These are phyloP conservation scores for Pyronema domesticum DNA, from an alignment of 495 filamentous ascomycete species.

Conservation along the genomic window DNA sequence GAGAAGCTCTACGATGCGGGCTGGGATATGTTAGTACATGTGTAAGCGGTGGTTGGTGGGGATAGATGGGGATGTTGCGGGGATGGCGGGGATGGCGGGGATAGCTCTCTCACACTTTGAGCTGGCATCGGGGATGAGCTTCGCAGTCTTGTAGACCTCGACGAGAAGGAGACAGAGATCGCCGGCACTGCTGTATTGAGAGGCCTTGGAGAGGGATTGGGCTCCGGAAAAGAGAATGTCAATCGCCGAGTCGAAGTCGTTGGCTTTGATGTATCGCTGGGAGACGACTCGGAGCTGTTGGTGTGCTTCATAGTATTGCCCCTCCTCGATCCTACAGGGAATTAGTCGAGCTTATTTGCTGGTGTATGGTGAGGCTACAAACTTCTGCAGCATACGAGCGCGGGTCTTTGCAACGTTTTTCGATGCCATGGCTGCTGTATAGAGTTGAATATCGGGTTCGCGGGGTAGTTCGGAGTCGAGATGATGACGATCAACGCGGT, in stretches of 20 bases:
- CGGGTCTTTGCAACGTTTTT: conserved; percentile 23
- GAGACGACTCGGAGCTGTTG: conserved; percentile 92
- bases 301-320: conserved; percentile 90
- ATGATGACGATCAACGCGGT: too few species aligned
- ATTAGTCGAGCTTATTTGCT: not conserved
- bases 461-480: too few species aligned
- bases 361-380: not conserved
- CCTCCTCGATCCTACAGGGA: conserved; percentile 59
- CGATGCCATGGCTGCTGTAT: conserved; percentile 11
- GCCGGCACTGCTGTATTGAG: conserved; percentile 79
- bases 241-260: conserved; percentile 66
- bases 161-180: conserved; percentile 72
- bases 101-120: conserved; percentile 16
- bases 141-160: conserved; percentile 73
- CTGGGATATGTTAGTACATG: not conserved
- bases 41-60: too few species aligned
- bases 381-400: conserved; percentile 15
- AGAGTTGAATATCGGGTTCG: not conserved
- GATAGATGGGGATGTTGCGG: not conserved
- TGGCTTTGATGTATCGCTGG: conserved; percentile 70
- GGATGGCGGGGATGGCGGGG: not conserved
- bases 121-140: conserved; percentile 48
- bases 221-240: conserved; percentile 76
- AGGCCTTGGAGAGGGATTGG: conserved; percentile 65
- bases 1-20: not conserved